A percentile compares a stretch with the other conserved stretches of the same genome.
Conservation (phyloP, 225 moss, liverwort and hornwort species). For the Physcomitrellopsis africana region DNA sequence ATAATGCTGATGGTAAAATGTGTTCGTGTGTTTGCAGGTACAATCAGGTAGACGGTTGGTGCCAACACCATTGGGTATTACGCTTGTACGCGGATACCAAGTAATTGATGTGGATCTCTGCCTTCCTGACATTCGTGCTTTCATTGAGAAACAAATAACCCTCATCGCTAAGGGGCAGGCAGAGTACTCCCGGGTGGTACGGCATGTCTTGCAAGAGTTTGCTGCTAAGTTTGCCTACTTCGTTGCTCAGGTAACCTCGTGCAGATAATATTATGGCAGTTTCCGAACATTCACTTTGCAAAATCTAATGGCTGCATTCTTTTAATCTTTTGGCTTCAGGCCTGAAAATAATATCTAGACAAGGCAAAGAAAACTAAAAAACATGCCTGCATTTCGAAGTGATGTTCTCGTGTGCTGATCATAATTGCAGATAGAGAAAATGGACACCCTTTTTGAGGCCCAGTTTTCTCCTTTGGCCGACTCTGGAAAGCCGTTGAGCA, state of each 20-base stretch:
- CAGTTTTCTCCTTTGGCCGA: conserved; percentile 97
- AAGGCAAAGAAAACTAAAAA: no score
- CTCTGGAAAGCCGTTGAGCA: conserved; percentile 91
- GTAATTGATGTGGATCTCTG: conserved; percentile 98
- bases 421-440: conserved; percentile 72
- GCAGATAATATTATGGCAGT: background rate
- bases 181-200: conserved; percentile 87
- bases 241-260: conserved; percentile 72
- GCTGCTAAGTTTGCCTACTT: conserved; percentile 93
- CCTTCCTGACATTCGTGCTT: conserved; percentile 91
- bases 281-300: conserved; percentile 10
- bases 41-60: conserved; percentile 94
- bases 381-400: background rate
- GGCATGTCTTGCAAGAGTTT: conserved; percentile 93
- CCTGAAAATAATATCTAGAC: no score
- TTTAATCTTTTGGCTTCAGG: background rate
- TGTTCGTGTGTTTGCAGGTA: conserved; percentile 59
- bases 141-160: conserved; percentile 98
- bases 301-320: background rate
- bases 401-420: conserved; percentile 19
- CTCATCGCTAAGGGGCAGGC: conserved; percentile 92
- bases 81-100: conserved; percentile 93
- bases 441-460: conserved; percentile 93
- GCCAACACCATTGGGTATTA: conserved; percentile 89
- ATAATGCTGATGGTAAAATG: conserved; percentile 19